phyloP scores from a whole-genome alignment of 108 stramenopile genomes.

The Nannochloropsis gaditana region DNA sequence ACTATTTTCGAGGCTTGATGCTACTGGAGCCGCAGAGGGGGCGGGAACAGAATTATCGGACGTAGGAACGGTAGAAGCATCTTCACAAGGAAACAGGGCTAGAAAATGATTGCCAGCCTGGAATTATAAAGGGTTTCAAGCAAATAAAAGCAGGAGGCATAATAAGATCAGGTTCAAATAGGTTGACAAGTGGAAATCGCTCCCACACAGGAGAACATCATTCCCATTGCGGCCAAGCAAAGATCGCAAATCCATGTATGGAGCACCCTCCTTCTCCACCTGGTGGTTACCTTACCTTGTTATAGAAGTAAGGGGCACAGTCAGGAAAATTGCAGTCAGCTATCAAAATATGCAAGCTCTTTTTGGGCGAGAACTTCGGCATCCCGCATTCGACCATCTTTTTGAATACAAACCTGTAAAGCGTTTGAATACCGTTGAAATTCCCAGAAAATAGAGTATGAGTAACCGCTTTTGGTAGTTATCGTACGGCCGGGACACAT shows the following conservation, averaged over 20 bases:
- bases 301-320: constrained; percentile 17
- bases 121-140: neutral
- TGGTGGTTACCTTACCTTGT: neutral
- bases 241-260: neutral
- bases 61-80: neutral
- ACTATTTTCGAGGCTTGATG: neutral
- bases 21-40: neutral
- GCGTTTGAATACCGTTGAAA: too few species aligned
- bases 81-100: constrained; percentile 59
- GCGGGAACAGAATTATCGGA: neutral
- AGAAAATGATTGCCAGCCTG: constrained; percentile 85
- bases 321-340: constrained; percentile 33
- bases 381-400: neutral
- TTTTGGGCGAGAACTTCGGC: neutral
- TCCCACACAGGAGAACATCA: too few species aligned
- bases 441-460: too few species aligned
- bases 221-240: too few species aligned
- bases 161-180: too few species aligned
- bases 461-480: too few species aligned
- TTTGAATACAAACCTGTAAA: neutral
- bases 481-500: too few species aligned
- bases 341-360: constrained; percentile 50
- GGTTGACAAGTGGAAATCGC: too few species aligned
- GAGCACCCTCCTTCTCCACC: neutral
- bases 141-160: too few species aligned